Evolutionary conservation across 495 filamentous ascomycete species (phyloP).

Genomic region (Podospora pseudopauciseta): DNA sequence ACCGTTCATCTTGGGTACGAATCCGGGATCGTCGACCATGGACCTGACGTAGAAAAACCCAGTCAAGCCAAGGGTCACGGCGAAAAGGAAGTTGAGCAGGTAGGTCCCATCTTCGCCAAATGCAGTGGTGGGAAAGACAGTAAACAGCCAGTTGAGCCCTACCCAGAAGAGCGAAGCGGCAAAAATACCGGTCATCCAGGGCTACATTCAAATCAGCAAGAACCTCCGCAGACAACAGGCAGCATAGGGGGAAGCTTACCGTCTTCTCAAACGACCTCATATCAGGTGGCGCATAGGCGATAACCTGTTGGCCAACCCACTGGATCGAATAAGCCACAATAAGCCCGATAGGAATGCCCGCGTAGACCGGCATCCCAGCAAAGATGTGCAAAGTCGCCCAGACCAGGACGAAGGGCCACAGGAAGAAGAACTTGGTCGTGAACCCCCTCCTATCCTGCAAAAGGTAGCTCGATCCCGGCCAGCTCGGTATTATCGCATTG

Average conservation of each 20-base stretch:
- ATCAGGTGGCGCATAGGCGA: conserved; percentile 76
- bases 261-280: conserved; percentile 87
- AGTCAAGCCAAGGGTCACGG: conserved; percentile 58
- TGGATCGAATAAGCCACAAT: conserved; percentile 68
- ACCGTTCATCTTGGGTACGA: conserved; percentile 86
- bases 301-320: conserved; percentile 69
- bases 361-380: conserved; percentile 67
- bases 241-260: conserved; percentile 46
- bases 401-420: conserved; percentile 78
- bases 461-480: conserved; percentile 52
- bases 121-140: conserved; percentile 64
- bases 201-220: conserved; percentile 43
- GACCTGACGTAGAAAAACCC: conserved; percentile 80
- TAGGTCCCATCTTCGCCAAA: conserved; percentile 49
- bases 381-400: conserved; percentile 66
- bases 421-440: conserved; percentile 83
- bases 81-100: conserved; percentile 72
- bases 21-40: conserved; percentile 88
- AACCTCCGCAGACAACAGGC: background rate
- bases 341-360: conserved; percentile 66
- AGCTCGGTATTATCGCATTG: conserved; percentile 58
- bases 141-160: conserved; percentile 68
- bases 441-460: conserved; percentile 70
- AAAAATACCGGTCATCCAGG: conserved; percentile 91
- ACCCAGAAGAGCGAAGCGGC: conserved; percentile 81